Base-by-base conservation (phyloP, 2,329 filamentous ascomycete genomes). In the Aspergillus aculeatus region DNA sequence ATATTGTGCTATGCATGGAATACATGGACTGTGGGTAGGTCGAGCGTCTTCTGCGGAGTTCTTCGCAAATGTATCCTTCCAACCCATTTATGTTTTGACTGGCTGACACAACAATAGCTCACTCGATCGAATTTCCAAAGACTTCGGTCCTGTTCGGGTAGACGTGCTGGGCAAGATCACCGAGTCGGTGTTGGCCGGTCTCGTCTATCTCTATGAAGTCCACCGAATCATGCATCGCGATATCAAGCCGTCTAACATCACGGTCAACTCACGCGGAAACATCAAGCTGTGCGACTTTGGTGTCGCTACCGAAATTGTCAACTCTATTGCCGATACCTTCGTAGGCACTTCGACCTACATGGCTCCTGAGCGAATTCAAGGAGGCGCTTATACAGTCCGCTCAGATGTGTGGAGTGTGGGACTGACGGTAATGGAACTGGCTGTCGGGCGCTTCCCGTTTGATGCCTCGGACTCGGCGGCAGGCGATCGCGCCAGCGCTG, bases 1-100 rank as follows among this genome's bases (percentile, higher is more conserved):
- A 99, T 79, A 96, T 99, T 60, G 96, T 98, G 69, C 94, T 99
- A 89, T 99, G 95, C 77, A 99, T 99, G 95, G 95, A 99, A 77
- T 98, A 99, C 75, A 96, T 96, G 92, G 95, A 99, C 78, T 92
- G 94, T 74, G 95, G 95, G 95, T 98, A 84, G 78, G 91, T 81
- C 29, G n/a, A 48, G 26, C 26, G 26, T 10, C 50, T 26, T 50
- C 10, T 21, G 11, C 16, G 32, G 32, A 35, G 3, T 35, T 35
- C 11, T 2, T 16, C 32, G 32, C 32, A 4, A 10, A 5, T 12
- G 38, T 16, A 7, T 4, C 38, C 16, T n/a, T 44, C 16, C 16
- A 16, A 9, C 38, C 7, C 26, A 29, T 14, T 44, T 19, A 16
- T 19, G 16, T 16, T 16, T 4, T 4, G 14, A 44, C 16, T 68